Evolutionary conservation across 202 grass and related monocot species (phyloP), one percentile per base, ranked within the genome.

Genomic region (Panicum virgatum): DNA sequence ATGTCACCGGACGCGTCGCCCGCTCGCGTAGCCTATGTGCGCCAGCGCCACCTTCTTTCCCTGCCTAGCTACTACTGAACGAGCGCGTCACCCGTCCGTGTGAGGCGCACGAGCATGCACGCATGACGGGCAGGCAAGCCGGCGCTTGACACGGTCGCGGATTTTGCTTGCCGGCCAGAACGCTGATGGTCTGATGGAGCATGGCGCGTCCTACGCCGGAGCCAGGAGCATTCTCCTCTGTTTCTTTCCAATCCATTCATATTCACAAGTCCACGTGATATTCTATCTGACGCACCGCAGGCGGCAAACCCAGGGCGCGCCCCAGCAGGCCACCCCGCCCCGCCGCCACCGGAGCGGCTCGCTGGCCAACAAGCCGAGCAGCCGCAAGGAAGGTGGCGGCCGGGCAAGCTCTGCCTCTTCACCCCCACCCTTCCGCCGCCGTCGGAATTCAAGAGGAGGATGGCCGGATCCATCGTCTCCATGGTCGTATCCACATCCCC

Each of bases 151-250:
- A 27, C 12, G 11, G 25, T 20, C 46, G 27, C 27, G 5, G 69
- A 53, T 36, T 53, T 53, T 50, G 25, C 7, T 68, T 68, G 59
- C 27, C 29, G 12, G 62, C 1, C 13, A 34, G 20, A 36, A 36
- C 27, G 69, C 19, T 53, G 70, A 73, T 4, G 29, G 29, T 22
- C 1, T 16, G 18, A 6, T 3, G 2, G 52, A 73, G 14, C 51
- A 57, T 79, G 79, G 54, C 57, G 58, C 51, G 48, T 22, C 72
- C 0, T 18, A 25, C 8, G 38, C 10, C 18, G 38, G 22, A 50
- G 57, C 65, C 78, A 58, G 19, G 51, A 84, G 69, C 88, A 87
- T 84, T 88, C 67, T 47, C 40, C 19, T 38, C 6, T 6, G 14
- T n/a, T n/a, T 83, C 23, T 12, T 53, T 69, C 46, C 11, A 44